Conservation (phyloP, 352 stramenopile species). For the Phytopythium litorale region DNA sequence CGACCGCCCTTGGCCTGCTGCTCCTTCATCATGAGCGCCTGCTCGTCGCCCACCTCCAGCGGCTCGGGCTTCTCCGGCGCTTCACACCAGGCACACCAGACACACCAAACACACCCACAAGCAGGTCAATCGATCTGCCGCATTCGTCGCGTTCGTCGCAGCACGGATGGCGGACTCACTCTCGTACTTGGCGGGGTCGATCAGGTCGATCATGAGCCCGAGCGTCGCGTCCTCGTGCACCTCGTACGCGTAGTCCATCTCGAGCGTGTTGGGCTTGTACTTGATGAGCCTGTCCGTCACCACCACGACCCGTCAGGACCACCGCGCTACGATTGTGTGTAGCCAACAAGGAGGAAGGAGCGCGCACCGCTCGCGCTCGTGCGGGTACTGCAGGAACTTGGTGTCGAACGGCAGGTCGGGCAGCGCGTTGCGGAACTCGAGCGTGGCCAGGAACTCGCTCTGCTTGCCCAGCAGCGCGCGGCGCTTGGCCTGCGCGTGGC, state of each 20-base stretch:
- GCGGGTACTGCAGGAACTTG: conserved; percentile 84
- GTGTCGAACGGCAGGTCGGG: conserved; percentile 83
- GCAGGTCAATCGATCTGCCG: background rate
- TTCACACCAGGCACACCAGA: conserved; percentile 13
- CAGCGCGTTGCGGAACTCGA: conserved; percentile 82
- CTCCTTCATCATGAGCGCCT: conserved; percentile 81
- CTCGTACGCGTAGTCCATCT: conserved; percentile 85
- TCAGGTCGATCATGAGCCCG: conserved; percentile 76
- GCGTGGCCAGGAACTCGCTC: conserved; percentile 74
- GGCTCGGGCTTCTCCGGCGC: conserved; percentile 41
- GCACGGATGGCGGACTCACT: conserved; percentile 17
- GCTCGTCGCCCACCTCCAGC: conserved; percentile 69
- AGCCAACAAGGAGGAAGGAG: background rate
- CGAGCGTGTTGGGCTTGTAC: conserved; percentile 83
- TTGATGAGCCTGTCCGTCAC: conserved; percentile 55
- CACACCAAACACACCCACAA: conserved; percentile 1
- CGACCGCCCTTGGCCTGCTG: conserved; percentile 39
- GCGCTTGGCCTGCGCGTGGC: conserved; percentile 79
- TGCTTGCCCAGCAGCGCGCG: conserved; percentile 76
- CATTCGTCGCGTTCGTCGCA: no score
- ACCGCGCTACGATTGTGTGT: background rate
- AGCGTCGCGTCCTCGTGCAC: conserved; percentile 82
- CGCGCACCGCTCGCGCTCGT: conserved; percentile 65
- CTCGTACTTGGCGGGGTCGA: conserved; percentile 84
- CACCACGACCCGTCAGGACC: conserved; percentile 6